Percentiles rank a stretch among this genome's conserved stretches.
Conservation (phyloP, 2,329 filamentous ascomycete genomes). For the Penicillium sp. region DNA sequence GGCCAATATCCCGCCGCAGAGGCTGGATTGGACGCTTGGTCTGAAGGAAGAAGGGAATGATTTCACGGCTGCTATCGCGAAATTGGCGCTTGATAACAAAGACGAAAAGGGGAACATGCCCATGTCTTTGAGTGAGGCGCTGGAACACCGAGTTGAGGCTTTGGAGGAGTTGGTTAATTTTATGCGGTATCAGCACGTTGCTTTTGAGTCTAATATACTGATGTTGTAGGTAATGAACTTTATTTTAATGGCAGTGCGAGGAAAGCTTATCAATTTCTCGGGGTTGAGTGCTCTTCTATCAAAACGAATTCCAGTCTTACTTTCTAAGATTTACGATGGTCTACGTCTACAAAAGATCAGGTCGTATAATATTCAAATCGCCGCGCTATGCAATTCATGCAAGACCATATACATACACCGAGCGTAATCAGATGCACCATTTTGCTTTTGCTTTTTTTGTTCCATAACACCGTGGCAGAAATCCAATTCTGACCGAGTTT, state of each 20-base stretch:
- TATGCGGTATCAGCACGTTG: conserved; percentile 30
- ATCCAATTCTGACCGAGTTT: not conserved
- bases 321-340: not conserved
- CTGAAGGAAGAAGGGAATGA: conserved; percentile 29
- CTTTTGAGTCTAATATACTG: conserved; percentile 29
- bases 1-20: conserved; percentile 54
- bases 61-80: conserved; percentile 12
- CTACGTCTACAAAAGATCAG: not conserved
- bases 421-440: not conserved
- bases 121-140: conserved; percentile 40
- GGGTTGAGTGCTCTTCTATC: not conserved
- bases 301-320: not conserved
- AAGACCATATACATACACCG: conserved; percentile 16
- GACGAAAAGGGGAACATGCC: conserved; percentile 26
- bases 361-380: conserved; percentile 18
- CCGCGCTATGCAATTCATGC: conserved; percentile 29
- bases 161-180: conserved; percentile 25
- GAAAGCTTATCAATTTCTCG: not conserved
- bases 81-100: conserved; percentile 22
- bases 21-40: conserved; percentile 43
- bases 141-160: conserved; percentile 30
- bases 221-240: conserved; percentile 11
- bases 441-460: conserved; percentile 8
- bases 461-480: conserved; percentile 9
- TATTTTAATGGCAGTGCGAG: not conserved